Base-by-base conservation (phyloP, 2,329 filamentous ascomycete genomes). In the Cercospora berteroae region DNA sequence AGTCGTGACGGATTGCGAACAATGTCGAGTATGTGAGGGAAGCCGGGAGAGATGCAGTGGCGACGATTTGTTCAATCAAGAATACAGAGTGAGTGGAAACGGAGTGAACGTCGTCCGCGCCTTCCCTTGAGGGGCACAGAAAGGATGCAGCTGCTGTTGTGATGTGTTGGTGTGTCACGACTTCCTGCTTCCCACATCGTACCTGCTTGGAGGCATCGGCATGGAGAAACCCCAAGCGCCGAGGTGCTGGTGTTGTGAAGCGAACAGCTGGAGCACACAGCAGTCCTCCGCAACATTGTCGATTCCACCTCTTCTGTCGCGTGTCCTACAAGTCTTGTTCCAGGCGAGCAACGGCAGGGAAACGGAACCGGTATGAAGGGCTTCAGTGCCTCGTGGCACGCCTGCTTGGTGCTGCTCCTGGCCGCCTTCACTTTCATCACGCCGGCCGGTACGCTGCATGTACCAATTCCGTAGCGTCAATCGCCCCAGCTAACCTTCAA, bases 361-460 rank as follows among this genome's bases (percentile, higher is more conserved):
- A 52, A 63, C 36, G 25, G 27, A 69, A n/a, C n/a, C 39, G 18
- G 55, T 36, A 75, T 74, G 71, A 67, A 66, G 60, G 66, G 60
- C 56, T 59, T 65, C 66, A 70, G 68, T 71, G 66, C 73, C 67
- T 76, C 73, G 80, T 92, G 91, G 91, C 86, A 88, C 77, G 81
- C 86, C 74, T 83, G 88, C 71, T 79, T 92, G 69, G 84, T 86
- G 70, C 77, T 92, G 68, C 73, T 91, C 55, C 81, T 84, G 71
- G 79, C 86, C 58, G 76, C 92, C 36, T 83, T 84, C 74, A 87
- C 83, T 74, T 79, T 92, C 31, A 80, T 91, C 72, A 84, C 85
- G 59, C 87, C 89, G 76, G 86, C 86, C 81, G 84, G 91, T 92
- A 83, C 78, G 87, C 64, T 48, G 31, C 44, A 39, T n/a, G 12